These are phyloP conservation scores for Coemansia sp. DNA, from an alignment of 192 early-diverging fungal species.

Conservation along the genomic window DNA sequence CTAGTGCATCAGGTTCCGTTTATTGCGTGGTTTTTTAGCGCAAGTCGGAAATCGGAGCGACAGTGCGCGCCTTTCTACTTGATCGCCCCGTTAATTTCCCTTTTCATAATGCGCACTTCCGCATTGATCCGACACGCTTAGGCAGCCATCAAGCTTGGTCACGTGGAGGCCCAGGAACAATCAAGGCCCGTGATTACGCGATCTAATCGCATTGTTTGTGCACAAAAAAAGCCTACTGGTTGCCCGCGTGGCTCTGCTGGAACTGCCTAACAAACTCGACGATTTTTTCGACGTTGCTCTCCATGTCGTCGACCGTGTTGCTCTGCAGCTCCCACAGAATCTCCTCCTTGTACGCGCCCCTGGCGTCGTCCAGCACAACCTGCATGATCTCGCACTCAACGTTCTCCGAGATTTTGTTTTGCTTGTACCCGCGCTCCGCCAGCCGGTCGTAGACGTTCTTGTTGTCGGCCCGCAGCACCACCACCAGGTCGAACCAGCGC, in stretches of 20 bases:
- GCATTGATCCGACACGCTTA: no score
- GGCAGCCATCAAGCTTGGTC: no score
- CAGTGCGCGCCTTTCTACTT: no score
- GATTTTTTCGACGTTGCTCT: constrained; percentile 80
- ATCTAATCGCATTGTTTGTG: no score
- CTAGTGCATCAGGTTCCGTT: no score
- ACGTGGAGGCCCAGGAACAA: no score
- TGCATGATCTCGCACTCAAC: constrained; percentile 98
- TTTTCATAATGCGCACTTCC: no score
- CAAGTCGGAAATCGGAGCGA: no score
- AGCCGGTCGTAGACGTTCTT: constrained; percentile 76
- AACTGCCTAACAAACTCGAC: constrained; percentile 61
- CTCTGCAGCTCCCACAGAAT: constrained; percentile 79
- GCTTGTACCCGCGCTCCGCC: constrained; percentile 70
- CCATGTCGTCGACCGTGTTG: constrained; percentile 86
- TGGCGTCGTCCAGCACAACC: constrained; percentile 85
- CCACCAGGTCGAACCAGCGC: constrained; percentile 95
- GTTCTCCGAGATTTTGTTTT: constrained; percentile 88
- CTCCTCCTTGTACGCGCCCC: constrained; percentile 73
- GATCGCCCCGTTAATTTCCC: no score
- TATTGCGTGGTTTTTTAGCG: no score
- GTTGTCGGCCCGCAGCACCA: constrained; percentile 83
- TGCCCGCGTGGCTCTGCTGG: constrained; percentile 10
- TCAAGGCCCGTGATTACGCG: no score
- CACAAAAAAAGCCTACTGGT: background rate